These are phyloP conservation scores for Phytophthora multivora DNA, from an alignment of 352 stramenopile species.

Conservation along the genomic window DNA sequence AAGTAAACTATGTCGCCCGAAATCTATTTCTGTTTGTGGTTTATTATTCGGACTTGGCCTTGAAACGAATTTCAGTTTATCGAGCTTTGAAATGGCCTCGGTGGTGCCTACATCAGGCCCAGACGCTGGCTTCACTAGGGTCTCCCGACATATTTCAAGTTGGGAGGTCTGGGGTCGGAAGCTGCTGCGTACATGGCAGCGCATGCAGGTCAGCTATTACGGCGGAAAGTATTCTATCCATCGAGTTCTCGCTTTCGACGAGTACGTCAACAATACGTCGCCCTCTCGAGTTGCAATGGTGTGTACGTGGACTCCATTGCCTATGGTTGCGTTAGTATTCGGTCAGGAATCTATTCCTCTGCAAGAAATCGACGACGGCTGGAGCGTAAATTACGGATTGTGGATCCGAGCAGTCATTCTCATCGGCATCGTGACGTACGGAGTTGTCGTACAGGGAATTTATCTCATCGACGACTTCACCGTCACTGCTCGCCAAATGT, in stretches of 20 bases:
- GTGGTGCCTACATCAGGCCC: neutral
- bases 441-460: conserved; percentile 12
- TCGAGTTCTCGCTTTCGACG: conserved; percentile 23
- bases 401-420: conserved; percentile 26
- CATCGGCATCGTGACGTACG: conserved; percentile 12
- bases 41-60: no score
- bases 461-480: conserved; percentile 22
- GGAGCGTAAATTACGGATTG: conserved; percentile 18
- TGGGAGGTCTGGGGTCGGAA: neutral
- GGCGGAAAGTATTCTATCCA: conserved; percentile 35
- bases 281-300: conserved; percentile 6
- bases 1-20: neutral
- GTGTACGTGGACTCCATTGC: conserved; percentile 12
- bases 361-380: conserved; percentile 13
- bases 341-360: conserved; percentile 22
- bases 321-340: conserved; percentile 18
- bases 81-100: conserved; percentile 1
- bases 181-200: neutral
- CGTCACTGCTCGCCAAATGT: conserved; percentile 4
- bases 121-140: no score
- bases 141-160: neutral
- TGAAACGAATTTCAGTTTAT: no score
- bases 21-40: no score
- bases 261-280: conserved; percentile 18
- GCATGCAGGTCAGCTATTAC: conserved; percentile 35